Conservation (phyloP, 192 early-diverging fungal genomes). For the Thamnidium elegans region DNA sequence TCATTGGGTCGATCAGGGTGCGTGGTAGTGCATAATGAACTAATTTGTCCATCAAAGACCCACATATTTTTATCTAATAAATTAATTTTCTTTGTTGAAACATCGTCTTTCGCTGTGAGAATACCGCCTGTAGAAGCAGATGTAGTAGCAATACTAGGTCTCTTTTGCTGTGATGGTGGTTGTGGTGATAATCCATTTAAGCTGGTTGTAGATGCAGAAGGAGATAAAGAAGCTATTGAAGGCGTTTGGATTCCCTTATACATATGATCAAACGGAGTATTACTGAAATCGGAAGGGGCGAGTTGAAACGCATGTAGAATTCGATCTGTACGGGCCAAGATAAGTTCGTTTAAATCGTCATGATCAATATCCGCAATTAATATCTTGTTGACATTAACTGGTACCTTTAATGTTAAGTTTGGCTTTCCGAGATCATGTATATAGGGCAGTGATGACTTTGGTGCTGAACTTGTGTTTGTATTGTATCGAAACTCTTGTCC, state of each 20-base stretch:
- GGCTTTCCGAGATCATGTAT: slow-evolving; percentile 29
- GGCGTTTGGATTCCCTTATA: slow-evolving; percentile 10
- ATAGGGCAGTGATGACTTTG: background rate
- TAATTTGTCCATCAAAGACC: slow-evolving; percentile 56
- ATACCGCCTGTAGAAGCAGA: background rate
- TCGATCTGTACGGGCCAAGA: slow-evolving; percentile 55
- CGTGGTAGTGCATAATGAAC: slow-evolving; percentile 43
- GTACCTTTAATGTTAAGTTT: slow-evolving; percentile 46
- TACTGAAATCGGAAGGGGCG: slow-evolving; percentile 20
- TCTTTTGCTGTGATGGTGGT: background rate
- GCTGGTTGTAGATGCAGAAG: slow-evolving; percentile 22
- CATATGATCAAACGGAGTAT: slow-evolving; percentile 5
- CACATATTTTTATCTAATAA: slow-evolving; percentile 47
- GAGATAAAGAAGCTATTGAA: slow-evolving; percentile 17
- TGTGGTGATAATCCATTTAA: background rate
- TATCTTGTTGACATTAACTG: slow-evolving; percentile 56
- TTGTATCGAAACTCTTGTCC: background rate
- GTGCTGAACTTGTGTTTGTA: background rate
- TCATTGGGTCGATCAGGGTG: slow-evolving; percentile 39
- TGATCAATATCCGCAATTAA: slow-evolving; percentile 59
- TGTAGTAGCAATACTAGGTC: background rate
- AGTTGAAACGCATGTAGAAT: slow-evolving; percentile 51
- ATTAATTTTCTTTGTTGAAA: slow-evolving; percentile 1
- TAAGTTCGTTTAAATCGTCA: slow-evolving; percentile 52
- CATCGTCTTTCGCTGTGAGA: background rate